Evolutionary conservation across 2,329 filamentous ascomycete species (phyloP), one percentile per base, ranked within the genome.

Genomic region (Cladophialophora psammophila): DNA sequence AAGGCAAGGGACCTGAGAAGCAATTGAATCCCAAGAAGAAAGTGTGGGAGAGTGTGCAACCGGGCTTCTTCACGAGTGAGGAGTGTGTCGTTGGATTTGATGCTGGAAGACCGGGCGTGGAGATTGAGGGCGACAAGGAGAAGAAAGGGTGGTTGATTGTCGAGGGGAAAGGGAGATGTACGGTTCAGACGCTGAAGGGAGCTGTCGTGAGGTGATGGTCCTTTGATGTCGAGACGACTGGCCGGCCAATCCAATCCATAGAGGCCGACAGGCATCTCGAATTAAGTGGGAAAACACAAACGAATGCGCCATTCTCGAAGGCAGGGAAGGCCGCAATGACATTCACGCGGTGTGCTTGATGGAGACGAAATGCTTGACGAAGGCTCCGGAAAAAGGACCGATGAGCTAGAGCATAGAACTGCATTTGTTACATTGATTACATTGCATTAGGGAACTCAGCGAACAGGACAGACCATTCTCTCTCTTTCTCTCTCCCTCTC

Each of bases 21-120:
- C 88, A 94, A 60, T 86, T 99, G 65, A 99, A 98, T 86, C 95
- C 95, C 66, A 99, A 99, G 90, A 99, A 98, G 89, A 98, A 98
- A 89, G 84, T 98, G 69, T 98, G 94, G 94, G 95, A 99, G 85
- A 92, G 87, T 9, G 92, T 97, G 81, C 94, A 98, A 85, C 93
- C 94, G 0, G 95, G 94, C 0, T 98, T 98, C 82, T 96, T 92
- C 35, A 99, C 94, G 7, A 96, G 91, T 1, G 90, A 90, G 7
- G 81, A 80, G 55, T 84, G 94, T 60, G 91, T 94, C 80, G 94
- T 97, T 40, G 93, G 86, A 0, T 99, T 98, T 77, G 91, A 98
- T 75, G 91, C 91, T 2, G 85, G 81, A 53, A 88, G 84, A 54
- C 92, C 97, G 40, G 88, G 90, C 75, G 90, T 90, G 78, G 87